Base-by-base conservation (phyloP, 164 flowering plant species). In the Annona squamosa region DNA sequence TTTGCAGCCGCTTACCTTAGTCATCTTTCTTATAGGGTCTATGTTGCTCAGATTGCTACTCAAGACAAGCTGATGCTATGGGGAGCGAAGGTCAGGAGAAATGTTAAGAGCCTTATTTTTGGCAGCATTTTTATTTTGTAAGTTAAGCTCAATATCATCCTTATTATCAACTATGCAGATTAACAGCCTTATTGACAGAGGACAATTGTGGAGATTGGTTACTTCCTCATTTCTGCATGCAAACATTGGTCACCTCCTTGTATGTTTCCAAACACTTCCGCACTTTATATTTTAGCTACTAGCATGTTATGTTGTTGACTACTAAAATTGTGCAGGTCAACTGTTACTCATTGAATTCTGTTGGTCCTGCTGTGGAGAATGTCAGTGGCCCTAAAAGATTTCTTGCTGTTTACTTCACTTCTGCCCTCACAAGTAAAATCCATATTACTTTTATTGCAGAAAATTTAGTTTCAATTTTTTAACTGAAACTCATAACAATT, bases 61-160 rank as follows among this genome's bases (percentile, higher is more conserved):
- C 79, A 87, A 37, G 97, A 92, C 68, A 85, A 85, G 82, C 82
- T 94, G 72, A 65, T 89, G 66, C 67, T 83, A 2, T 88, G 88
- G 97, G 97, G 98, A 76, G 98, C 97, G 9, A 94, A 94, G 98
- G 98, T 94, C 71, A 65, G 86, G 77, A 43, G 13, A 52, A 2
- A 4, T 48, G 67, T 48, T 17, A 17, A 48, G 67, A 16, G 61
- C 37, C 5, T 73, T 78, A 68, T 46, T 63, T 37, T 6, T 19
- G 19, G 4, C 5, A 75, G 10, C 65, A 42, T 48, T 69, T 26
- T 46, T 71, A 52, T 48, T 62, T 77, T 67, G 43, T 67, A 63
- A 75, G 19, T 2, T 72, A 48, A 68, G 65, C 73, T 81, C 6
- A 57, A 72, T 69, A 48, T 46, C 45, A 45, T 43, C 47, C 46